phyloP scores from a whole-genome alignment of 2,329 filamentous ascomycete genomes.

The Juglanconis oblonga region DNA sequence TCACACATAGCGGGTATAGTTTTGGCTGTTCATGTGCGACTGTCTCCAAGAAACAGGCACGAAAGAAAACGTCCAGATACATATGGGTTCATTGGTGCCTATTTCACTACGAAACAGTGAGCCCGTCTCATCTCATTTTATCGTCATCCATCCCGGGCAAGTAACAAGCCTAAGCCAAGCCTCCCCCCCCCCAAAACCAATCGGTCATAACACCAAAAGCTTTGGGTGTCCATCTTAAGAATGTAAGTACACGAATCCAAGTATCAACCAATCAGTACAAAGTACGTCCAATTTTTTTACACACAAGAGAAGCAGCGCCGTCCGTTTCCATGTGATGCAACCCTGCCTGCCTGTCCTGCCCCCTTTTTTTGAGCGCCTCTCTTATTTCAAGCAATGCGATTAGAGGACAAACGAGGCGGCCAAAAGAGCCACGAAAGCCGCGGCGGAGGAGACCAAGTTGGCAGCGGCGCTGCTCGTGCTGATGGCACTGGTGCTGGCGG shows the following conservation, averaged over 20 bases:
- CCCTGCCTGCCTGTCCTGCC: no score
- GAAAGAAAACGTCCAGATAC: background rate
- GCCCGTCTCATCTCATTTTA: background rate
- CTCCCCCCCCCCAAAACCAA: background rate
- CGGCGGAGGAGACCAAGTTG: conserved; percentile 4
- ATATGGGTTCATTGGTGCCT: background rate
- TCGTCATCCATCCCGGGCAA: background rate
- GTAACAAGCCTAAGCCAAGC: no score
- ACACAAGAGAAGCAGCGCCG: background rate
- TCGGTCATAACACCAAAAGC: background rate
- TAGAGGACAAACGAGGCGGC: background rate
- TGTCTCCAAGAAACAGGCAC: no score
- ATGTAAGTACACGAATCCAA: background rate
- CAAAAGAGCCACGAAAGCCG: conserved; percentile 6
- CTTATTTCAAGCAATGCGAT: background rate
- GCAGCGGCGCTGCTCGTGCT: background rate
- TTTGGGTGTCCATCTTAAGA: background rate
- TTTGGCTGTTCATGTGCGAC: no score
- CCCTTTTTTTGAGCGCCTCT: background rate
- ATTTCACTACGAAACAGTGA: background rate
- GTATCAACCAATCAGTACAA: background rate
- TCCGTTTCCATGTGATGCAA: background rate
- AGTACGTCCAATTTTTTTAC: background rate
- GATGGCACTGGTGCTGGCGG: conserved; percentile 1
- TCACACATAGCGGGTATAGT: no score